A percentile compares a stretch with the other conserved stretches of the same genome.
phyloP scores from a whole-genome alignment of 306 rosid genomes.

The Malus fusca region DNA sequence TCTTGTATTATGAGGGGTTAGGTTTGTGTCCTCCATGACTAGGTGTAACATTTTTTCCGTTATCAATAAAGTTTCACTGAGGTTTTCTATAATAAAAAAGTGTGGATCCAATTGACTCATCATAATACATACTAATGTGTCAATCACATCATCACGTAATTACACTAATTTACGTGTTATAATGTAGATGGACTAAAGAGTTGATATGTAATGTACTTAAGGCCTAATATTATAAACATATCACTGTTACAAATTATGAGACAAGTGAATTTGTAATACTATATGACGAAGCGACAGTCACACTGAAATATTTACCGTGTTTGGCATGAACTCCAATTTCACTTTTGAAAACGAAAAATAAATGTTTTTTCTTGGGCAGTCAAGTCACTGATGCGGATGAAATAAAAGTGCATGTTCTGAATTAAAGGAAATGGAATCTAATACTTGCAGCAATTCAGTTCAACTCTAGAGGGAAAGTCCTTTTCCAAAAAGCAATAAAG shows the following conservation, averaged over 20 bases:
- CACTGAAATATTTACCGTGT: not conserved
- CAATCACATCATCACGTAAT: too few species aligned
- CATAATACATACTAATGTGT: too few species aligned
- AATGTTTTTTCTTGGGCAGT: too few species aligned
- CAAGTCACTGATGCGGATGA: too few species aligned
- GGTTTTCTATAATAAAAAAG: not conserved
- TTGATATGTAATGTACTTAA: not conserved
- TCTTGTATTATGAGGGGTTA: too few species aligned
- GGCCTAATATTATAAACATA: not conserved
- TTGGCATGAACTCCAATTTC: not conserved
- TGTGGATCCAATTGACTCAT: not conserved
- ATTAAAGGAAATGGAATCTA: not conserved
- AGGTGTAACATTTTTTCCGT: too few species aligned
- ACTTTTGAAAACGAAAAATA: too few species aligned
- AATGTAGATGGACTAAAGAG: too few species aligned
- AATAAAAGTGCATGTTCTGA: not conserved
- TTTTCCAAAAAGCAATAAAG: slow-evolving; percentile 34
- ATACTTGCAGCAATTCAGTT: not conserved
- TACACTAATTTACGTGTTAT: not conserved
- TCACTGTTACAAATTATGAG: not conserved
- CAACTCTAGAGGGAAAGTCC: not conserved
- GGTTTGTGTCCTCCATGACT: too few species aligned
- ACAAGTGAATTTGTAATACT: not conserved
- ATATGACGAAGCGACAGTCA: accelerated
- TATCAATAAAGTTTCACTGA: too few species aligned